Evolutionary conservation across 192 early-diverging fungal genomes (phyloP), one percentile per base, ranked within the genome.

Genomic region (Backusella tarrabulga): DNA sequence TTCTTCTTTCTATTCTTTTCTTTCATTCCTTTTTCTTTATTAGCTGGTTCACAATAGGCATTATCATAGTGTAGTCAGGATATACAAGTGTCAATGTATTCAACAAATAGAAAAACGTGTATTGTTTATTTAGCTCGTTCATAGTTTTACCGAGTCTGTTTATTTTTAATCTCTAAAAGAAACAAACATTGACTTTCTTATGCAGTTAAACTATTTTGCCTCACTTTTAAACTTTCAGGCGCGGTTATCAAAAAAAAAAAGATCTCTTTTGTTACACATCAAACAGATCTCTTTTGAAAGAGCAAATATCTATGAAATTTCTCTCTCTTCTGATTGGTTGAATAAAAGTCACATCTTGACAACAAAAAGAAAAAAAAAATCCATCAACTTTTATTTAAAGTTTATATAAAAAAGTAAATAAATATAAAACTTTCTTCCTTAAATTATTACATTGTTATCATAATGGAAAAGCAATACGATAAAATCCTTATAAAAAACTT

Each of bases 401-500:
- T 60, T 60, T 60, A 26, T 60, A 60, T 60, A 56, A 19, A 60
- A 60, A 60, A 60, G 54, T 60, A 60, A 60, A 60, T 60, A 54
- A 54, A 54, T 54, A 54, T n/a, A 23, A 60, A 60, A 60, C n/a
- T 0, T 26, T 26, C 54, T 60, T 60, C 9, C 11, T 26, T 60
- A 54, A 21, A 21, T 23, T 54, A 21, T 54, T 23, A 21, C n/a
- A 21, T 26, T 60, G 23, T 11, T 3, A 23, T 60, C 8, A 60
- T 23, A 23, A 60, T 63, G 56, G 41, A 75, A 15, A 40, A 42
- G 12, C 74, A 75, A 42, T 66, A 67, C 19, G 94, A 95, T 87
- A 91, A 87, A 76, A 89, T 94, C 73, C 80, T 89, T 46, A 83
- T 97, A 34, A 87, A 90, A 72, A 89, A 96, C 82, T 89, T 99